Conservation (phyloP, 306 rosid genomes). For the Spatholobus suberectus region DNA sequence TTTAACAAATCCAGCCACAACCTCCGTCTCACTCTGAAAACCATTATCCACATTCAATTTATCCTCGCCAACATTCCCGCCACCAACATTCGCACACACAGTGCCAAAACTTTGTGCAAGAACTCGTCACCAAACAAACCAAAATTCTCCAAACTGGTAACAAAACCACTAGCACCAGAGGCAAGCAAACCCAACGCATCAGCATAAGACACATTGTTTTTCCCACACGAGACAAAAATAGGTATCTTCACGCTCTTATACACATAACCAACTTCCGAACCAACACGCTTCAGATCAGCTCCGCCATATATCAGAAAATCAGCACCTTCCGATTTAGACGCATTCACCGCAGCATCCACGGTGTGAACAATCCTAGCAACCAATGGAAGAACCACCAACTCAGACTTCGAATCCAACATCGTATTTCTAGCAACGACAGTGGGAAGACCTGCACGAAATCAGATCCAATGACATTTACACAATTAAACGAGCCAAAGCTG, state of each 20-base stretch:
- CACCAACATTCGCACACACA: constrained; percentile 37
- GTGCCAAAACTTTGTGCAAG: constrained; percentile 50
- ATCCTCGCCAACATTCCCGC: constrained; percentile 32
- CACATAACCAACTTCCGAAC: constrained; percentile 50
- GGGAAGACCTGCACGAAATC: constrained; percentile 75
- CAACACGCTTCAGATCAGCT: constrained; percentile 44
- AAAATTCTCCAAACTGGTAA: constrained; percentile 61
- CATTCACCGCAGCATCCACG: constrained; percentile 67
- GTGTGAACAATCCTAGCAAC: constrained; percentile 82
- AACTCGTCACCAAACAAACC: constrained; percentile 58
- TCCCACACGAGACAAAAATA: constrained; percentile 59
- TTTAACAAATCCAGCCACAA: constrained; percentile 75
- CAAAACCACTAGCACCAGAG: constrained; percentile 90
- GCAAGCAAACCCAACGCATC: constrained; percentile 62
- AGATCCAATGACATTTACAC: constrained; percentile 25
- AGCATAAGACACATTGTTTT: constrained; percentile 35
- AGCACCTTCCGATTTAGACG: constrained; percentile 91
- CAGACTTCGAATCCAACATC: constrained; percentile 75
- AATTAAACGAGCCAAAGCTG: background rate
- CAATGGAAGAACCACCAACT: constrained; percentile 82
- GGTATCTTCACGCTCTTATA: constrained; percentile 83
- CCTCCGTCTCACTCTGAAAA: constrained; percentile 43
- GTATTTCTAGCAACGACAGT: constrained; percentile 91
- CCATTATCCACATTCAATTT: constrained; percentile 46
- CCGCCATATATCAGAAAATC: constrained; percentile 79